phyloP scores from a whole-genome alignment of 768 basidiomycete species.

The Phaeotremella skinneri region DNA sequence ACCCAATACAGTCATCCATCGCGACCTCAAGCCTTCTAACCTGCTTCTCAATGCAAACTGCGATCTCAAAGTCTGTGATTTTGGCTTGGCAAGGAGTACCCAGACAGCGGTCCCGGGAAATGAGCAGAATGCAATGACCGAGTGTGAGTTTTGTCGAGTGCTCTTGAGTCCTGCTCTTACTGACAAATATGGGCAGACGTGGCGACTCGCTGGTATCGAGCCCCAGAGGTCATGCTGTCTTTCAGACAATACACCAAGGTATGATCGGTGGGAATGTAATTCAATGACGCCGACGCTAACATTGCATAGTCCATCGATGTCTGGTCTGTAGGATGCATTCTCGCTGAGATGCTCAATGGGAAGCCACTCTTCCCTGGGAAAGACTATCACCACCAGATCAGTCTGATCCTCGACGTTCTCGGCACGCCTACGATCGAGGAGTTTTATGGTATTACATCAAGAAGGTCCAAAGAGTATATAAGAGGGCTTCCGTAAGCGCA shows the following conservation, averaged over 20 bases:
- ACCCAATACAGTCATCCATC: conserved; percentile 57
- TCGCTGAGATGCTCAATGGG: conserved; percentile 93
- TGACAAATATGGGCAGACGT: conserved; percentile 69
- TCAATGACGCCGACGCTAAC: not conserved
- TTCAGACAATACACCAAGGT: conserved; percentile 97
- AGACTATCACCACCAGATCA: conserved; percentile 85
- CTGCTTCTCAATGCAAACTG: conserved; percentile 55
- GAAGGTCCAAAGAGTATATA: conserved; percentile 89
- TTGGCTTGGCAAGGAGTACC: conserved; percentile 74
- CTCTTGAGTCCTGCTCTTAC: not conserved
- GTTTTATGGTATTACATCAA: conserved; percentile 93
- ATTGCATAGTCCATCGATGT: conserved; percentile 50
- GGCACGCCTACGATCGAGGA: conserved; percentile 97
- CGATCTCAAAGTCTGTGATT: conserved; percentile 65
- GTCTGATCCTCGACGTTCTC: conserved; percentile 91
- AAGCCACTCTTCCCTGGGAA: conserved; percentile 96
- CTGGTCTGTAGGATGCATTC: conserved; percentile 55
- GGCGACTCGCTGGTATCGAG: conserved; percentile 97
- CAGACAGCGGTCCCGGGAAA: conserved; percentile 27
- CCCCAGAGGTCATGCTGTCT: conserved; percentile 98
- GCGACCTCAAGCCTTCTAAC: conserved; percentile 55
- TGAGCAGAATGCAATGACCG: conserved; percentile 50
- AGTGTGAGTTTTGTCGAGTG: conserved; percentile 31
- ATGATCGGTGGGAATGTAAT: conserved; percentile 5
- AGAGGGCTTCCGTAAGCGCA: conserved; percentile 67